Base-by-base conservation (phyloP, 257 asterid genomes). In the Solanum arcanum region DNA sequence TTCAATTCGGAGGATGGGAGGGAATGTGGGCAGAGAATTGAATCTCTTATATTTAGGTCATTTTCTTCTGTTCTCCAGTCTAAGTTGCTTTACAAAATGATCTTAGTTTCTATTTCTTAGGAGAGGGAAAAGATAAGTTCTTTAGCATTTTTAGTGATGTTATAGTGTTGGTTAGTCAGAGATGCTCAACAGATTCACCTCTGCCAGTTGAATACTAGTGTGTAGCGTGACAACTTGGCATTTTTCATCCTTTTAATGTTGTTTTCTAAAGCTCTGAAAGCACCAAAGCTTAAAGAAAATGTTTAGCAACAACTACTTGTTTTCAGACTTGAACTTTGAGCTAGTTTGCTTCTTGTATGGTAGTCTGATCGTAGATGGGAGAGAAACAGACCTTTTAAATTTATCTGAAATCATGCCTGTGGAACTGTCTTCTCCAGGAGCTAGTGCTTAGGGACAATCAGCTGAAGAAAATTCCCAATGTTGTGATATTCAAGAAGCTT, bases 361-460 rank as follows among this genome's bases (percentile, higher is more conserved):
- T 80, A 47, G 11, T 80, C 64, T 78, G 25, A 35, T 77, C 13
- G 23, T 80, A 80, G 29, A 47, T 49, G 68, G 27, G 12, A 47
- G 18, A 16, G 21, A 16, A 81, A 49, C 4, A 49, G 60, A 35
- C 84, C 31, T 87, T 35, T 29, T 89, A 64, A 60, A 86, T 11
- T 86, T 9, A 56, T 16, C 35, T 82, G 46, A 60, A 77, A 75
- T 86, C 74, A 33, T 86, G 83, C 86, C 42, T 49, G 6, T 86
- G 60, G 35, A 10, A 74, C 76, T 85, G 87, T 86, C 72, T 72
- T 87, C 83, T 89, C 33, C 92, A 97, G 99, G 99, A 97, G 90
- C 92, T 97, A 68, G 95, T 97, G 60, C 89, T 97, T 87, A 93
- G 98, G 95, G 99, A 97, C 89, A 97, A 97, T 93, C 99, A 96